phyloP scores from a whole-genome alignment of 2,329 filamentous ascomycete species.

The Claviceps fusiformis region DNA sequence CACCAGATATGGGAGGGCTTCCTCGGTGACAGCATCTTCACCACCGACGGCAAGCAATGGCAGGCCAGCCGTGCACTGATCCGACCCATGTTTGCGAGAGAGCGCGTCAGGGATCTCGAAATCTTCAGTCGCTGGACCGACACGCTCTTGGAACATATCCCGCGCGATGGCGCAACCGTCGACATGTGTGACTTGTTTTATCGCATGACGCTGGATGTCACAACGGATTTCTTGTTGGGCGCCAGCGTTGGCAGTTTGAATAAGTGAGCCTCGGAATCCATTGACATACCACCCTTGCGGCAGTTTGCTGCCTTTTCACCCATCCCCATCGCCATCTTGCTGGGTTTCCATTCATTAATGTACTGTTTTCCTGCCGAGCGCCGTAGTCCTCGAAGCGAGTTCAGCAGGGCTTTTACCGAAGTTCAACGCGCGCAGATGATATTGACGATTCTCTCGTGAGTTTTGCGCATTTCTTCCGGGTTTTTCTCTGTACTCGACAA shows the following conservation, averaged over 20 bases:
- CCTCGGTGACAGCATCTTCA: conserved; percentile 61
- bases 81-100: conserved; percentile 73
- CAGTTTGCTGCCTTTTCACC: neutral
- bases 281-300: no score
- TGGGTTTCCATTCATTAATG: neutral
- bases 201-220: neutral
- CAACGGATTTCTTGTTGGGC: neutral
- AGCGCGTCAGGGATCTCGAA: conserved; percentile 68
- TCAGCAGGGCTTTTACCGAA: conserved; percentile 70
- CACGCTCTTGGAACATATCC: conserved; percentile 3
- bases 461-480: neutral
- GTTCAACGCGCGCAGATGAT: conserved; percentile 56
- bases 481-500: neutral
- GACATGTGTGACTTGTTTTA: conserved; percentile 2
- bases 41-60: conserved; percentile 68
- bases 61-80: conserved; percentile 66
- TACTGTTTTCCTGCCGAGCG: neutral
- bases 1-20: conserved; percentile 63
- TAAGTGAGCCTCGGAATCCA: conserved; percentile 16
- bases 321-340: neutral
- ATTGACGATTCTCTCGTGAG: conserved; percentile 10
- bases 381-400: conserved; percentile 39
- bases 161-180: neutral
- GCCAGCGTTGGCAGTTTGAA: conserved; percentile 10
- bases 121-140: conserved; percentile 46